Conservation (phyloP, 345 rosid species). For the Heritiera fomes region DNA sequence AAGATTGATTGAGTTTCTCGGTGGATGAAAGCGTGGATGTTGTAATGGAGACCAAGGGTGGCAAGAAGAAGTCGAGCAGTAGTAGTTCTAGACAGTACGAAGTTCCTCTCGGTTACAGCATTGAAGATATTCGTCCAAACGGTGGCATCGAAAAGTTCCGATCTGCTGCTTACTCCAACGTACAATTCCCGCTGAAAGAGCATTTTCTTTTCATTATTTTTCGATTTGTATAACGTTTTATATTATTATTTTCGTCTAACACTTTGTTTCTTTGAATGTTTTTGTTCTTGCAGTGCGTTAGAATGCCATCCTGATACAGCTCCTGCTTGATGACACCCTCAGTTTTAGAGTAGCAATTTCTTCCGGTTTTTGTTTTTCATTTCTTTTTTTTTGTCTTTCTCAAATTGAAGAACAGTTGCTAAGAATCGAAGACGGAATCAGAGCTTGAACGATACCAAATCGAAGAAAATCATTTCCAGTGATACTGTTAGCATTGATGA, state of each 20-base stretch:
- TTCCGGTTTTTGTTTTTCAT: background rate
- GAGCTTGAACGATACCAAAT: background rate
- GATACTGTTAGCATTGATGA: background rate
- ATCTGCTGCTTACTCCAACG: conserved; percentile 85
- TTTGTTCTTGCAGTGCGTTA: conserved; percentile 54
- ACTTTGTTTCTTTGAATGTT: background rate
- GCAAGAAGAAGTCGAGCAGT: conserved; percentile 45
- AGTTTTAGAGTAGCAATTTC: conserved; percentile 29
- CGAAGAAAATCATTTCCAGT: background rate
- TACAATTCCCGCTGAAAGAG: conserved; percentile 7
- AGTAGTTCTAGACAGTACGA: conserved; percentile 54
- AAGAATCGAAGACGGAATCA: background rate
- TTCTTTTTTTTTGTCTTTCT: background rate
- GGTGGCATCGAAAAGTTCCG: conserved; percentile 84
- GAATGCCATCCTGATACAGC: conserved; percentile 75
- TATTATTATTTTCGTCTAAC: background rate
- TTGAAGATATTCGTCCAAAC: conserved; percentile 84
- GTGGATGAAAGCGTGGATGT: conserved; percentile 55
- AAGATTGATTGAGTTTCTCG: background rate
- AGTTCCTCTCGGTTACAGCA: conserved; percentile 82
- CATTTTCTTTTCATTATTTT: background rate
- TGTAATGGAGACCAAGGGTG: conserved; percentile 71
- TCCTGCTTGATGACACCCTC: background rate
- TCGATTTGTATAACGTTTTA: background rate
- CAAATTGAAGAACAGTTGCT: background rate